These are phyloP conservation scores for Fusarium marasasianum DNA, from an alignment of 2,329 filamentous ascomycete genomes.

Conservation along the genomic window DNA sequence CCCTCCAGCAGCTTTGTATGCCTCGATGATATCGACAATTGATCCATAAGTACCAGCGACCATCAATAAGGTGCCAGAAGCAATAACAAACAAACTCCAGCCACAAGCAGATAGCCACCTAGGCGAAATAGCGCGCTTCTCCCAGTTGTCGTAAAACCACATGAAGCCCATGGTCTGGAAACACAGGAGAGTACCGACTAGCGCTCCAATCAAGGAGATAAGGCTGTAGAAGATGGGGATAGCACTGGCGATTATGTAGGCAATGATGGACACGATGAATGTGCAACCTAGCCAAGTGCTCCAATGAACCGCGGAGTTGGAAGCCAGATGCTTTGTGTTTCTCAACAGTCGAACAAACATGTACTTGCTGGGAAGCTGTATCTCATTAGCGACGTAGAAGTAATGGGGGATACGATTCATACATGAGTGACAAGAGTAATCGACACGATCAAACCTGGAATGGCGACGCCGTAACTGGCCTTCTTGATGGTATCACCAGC, in stretches of 20 bases:
- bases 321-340: slow-evolving; percentile 43
- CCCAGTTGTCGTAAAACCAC: slow-evolving; percentile 45
- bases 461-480: slow-evolving; percentile 52
- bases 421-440: slow-evolving; percentile 40
- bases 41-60: slow-evolving; percentile 58
- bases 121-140: neutral
- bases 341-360: slow-evolving; percentile 33
- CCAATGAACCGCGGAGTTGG: slow-evolving; percentile 45
- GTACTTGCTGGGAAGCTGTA: slow-evolving; percentile 18
- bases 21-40: slow-evolving; percentile 47
- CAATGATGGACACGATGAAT: slow-evolving; percentile 31
- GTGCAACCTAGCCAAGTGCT: slow-evolving; percentile 45
- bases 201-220: slow-evolving; percentile 43
- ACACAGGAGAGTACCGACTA: slow-evolving; percentile 44
- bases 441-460: slow-evolving; percentile 43
- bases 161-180: slow-evolving; percentile 44
- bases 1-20: slow-evolving; percentile 49
- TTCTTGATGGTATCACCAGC: slow-evolving; percentile 55
- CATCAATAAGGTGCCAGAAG: slow-evolving; percentile 49
- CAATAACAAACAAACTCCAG: slow-evolving; percentile 20
- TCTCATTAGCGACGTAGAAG: neutral
- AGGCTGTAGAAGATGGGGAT: slow-evolving; percentile 40
- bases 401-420: fast-evolving
- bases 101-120: slow-evolving; percentile 5
- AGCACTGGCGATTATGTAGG: slow-evolving; percentile 41